Base-by-base conservation (phyloP, 2,329 filamentous ascomycete species). In the Atkinsonella hypoxylon region DNA sequence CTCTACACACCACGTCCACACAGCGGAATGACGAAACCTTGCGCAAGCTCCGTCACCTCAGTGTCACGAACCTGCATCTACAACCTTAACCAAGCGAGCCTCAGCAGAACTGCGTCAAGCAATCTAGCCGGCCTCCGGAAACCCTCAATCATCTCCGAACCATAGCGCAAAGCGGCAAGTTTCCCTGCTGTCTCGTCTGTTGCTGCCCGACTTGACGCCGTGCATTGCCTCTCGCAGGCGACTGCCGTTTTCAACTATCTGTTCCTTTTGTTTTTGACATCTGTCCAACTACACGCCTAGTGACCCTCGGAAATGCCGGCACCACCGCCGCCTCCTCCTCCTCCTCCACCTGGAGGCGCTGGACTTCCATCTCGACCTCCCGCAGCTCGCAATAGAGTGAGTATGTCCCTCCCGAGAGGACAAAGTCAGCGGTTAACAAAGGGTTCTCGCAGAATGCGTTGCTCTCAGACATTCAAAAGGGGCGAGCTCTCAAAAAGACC, bases 381-480 rank as follows among this genome's bases (percentile, higher is more conserved):
- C 53, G 71, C 67, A 50, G 74, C 70, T 56, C 72, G 70, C 18
- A 78, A 78, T 58, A 75, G 86, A 69, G 86, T 89, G 76, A 61
- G 81, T 72, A 10, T 51, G n/a, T 39, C 51, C 32, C 13, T 18
- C 3, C 20, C n/a, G 5, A 18, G 22, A 4, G 2, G 31, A 17
- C 46, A 15, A 22, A 10, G 13, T 13, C 13, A 30, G 13, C 20
- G 43, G 12, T 31, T 53, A 18, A 42, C 18, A 15, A 51, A 61
- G 56, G 49, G 18, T 53, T 22, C 43, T 17, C 4, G 60, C 45
- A 97, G 91, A 85, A 85, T 59, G 90, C 91, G 50, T 76, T 98
- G 36, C 79, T 97, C 43, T 78, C 81, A 62, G 91, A 97, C 67
- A 98, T 98, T 59, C 73, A 75, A 57, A 95, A 94, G 67, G 93